Base-by-base conservation (phyloP, 805 yeast species). In the Candida coleopterorum region DNA sequence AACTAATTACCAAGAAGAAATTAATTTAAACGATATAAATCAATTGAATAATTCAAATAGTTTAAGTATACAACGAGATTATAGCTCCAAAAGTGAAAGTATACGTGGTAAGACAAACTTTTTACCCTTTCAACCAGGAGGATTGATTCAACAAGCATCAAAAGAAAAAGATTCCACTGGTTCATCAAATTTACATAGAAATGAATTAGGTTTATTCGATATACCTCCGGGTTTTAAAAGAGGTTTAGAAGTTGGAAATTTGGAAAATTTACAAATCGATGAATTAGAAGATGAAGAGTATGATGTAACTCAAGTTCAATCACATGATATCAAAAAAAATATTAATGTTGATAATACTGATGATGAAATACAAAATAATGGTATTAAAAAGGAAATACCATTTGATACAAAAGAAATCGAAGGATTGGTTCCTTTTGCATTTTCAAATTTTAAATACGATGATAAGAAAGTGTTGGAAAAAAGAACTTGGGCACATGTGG, bases 121-220 rank as follows among this genome's bases (percentile, higher is more conserved):
- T 49, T 60, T 90, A 50, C 98, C 98, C 0, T 93, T 93, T 53
- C 80, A 82, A 40, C 98, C 98, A 0, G 97, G 98, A 46, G 97
- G 97, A 2, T 55, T 70, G 27, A 56, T 50, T 21, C 49, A 55
- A 16, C 50, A 52, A 7, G 41, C 43, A n/a, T 38, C 41, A 32
- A 42, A 38, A 18, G 43, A 39, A 3, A 49, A 47, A 18, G 45
- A 46, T 16, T 14, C 39, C 4, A 50, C 51, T 6, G 60, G 55
- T 3, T 52, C 66, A 0, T 47, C 58, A 26, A 60, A 64, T 29
- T 52, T 84, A 32, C 93, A 83, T 49, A 73, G 81, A 50, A 90
- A 85, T 50, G 62, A 60, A 2, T 40, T 41, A 20, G 98, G 97
- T 0, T 58, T 93, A 25, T 85, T 81, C 50, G 94, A 86, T 55